Percentiles rank a stretch among this genome's conserved stretches.
Conservation (phyloP, 106 monocot species). For the Posidonia australis region DNA sequence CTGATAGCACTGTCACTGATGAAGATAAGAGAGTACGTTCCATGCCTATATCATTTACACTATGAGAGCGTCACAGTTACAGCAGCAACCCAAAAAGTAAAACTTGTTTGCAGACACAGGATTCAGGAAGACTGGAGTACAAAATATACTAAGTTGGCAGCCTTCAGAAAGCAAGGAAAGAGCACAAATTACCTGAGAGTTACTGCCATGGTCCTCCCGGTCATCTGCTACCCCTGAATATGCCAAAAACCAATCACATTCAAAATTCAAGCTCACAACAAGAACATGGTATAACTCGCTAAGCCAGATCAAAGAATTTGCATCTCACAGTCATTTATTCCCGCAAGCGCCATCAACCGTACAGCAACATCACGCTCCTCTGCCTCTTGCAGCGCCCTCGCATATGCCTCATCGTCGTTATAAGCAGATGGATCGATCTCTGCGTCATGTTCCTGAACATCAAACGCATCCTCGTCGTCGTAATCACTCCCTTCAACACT, state of each 20-base stretch:
- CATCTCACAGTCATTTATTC: constrained; percentile 64
- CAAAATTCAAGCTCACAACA: background rate
- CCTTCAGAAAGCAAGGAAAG: no score
- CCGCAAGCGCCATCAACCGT: constrained; percentile 69
- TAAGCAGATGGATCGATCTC: constrained; percentile 52
- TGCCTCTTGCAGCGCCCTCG: constrained; percentile 79
- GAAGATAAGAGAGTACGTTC: no score
- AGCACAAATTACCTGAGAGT: constrained; percentile 31
- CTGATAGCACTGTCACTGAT: no score
- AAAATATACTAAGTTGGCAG: no score
- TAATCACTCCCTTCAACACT: constrained; percentile 53
- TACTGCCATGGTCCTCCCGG: constrained; percentile 23
- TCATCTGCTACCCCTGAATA: constrained; percentile 29
- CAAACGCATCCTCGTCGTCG: constrained; percentile 74
- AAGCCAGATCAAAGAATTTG: background rate
- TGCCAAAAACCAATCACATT: background rate
- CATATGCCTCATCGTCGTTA: constrained; percentile 73
- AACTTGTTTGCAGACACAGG: no score
- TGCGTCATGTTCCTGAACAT: constrained; percentile 30
- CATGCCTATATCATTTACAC: no score
- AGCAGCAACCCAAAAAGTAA: no score
- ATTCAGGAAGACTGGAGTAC: no score
- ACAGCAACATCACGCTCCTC: constrained; percentile 62
- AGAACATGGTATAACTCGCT: background rate
- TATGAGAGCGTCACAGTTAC: no score